Evolutionary conservation across 805 yeast genomes (phyloP), one percentile per base, ranked within the genome.

Genomic region (Grigorovia yakushimaensis): DNA sequence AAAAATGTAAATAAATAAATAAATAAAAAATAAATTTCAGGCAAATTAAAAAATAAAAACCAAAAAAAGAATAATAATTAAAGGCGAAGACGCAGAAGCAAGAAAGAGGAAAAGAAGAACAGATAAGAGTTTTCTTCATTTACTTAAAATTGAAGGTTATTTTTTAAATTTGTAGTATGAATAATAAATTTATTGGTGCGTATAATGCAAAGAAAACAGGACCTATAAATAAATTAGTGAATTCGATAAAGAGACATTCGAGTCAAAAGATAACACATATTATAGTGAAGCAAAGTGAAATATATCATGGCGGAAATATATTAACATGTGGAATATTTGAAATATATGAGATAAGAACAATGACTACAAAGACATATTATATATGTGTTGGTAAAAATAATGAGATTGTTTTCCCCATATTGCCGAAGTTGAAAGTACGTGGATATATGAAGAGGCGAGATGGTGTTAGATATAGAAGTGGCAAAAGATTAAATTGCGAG

Each of bases 351-450:
- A 51, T 44, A 50, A 52, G 44, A 47, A 54, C 47, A 20, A 47
- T 36, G 50, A 54, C 47, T 42, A 49, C 44, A 40, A 45, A 49
- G 22, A 47, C 54, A 2, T 60, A 55, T 44, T 64, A 62, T 42
- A 49, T 65, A 6, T 57, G 66, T 4, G 48, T 65, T 18, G 69
- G 69, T 1, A 56, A 61, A 21, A 54, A 58, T 40, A 62, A 58
- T 17, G 57, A 59, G 23, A 48, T 86, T 37, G 76, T 84, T 1
- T 84, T 84, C 58, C 94, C 95, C 4, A 74, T 86, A 13, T 65
- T 86, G 45, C 86, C 88, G 3, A 76, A 73, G 50, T 61, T 82
- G 46, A 76, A 78, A 54, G 70, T 86, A 84, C 54, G 70, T 74
- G 10, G 65, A 20, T 51, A 49, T 1, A n/a, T 41, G 10, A 24